Evolutionary conservation across 805 yeast species (phyloP), one percentile per base, ranked within the genome.

Genomic region (Wickerhamiella galacta): DNA sequence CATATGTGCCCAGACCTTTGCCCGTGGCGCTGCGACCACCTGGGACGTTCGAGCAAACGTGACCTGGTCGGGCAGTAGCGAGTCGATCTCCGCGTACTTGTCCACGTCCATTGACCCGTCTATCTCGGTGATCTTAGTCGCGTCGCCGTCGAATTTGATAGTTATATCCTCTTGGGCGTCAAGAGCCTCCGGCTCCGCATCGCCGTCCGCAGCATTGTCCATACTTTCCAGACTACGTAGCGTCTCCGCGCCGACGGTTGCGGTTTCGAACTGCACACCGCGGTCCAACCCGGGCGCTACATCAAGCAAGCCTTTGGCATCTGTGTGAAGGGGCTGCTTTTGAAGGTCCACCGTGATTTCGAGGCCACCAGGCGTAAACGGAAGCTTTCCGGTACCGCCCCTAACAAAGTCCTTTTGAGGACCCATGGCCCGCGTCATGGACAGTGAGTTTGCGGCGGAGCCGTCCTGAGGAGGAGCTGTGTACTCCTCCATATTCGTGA

Each of bases 321-420:
- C 87, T 46, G 75, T 66, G 45, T 77, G 90, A 30, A 78, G 25
- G 63, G 43, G 44, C 3, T 35, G 36, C 8, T 45, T 39, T 4
- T 44, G 42, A 3, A 51, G 41, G 12, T 46, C 45, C 8, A 42
- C 49, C 11, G n/a, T 30, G 42, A 56, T 46, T 3, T 56, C 56
- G n/a, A 69, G 43, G 2, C 96, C 95, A 42, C 98, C 96, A 0
- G 98, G 98, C 37, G 76, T 74, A 49, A 90, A 90, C 0, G 98
- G 98, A 46, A 87, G 56, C 45, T 68, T 78, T 14, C 72, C 66
- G 0, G 92, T 64, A 3, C 71, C 62, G 0, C 96, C 96, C 30
- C 64, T 60, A 3, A 81, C 56, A 2, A 73, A 59, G 25, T 71
- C 75, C n/a, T 60, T 60, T 41, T 69, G 70, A 5, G 76, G 63